Conservation (phyloP, 345 rosid species). For the Pugionium dolabratum region DNA sequence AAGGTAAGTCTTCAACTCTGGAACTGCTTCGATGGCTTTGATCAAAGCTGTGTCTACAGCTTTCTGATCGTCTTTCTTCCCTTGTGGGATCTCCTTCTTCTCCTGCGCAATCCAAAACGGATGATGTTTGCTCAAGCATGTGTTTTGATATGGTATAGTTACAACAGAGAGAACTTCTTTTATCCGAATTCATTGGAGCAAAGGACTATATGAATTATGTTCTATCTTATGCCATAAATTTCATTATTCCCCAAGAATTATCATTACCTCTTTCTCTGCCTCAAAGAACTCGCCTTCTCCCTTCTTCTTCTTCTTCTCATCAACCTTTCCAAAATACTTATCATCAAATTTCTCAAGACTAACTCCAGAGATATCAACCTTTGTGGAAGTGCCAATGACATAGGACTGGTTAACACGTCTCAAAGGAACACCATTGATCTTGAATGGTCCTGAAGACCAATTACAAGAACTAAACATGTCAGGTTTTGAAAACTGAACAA, state of each 20-base stretch:
- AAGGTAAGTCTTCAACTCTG: slow-evolving; percentile 69
- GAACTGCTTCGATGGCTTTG: slow-evolving; percentile 64
- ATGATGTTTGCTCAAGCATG: not conserved
- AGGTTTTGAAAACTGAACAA: not conserved
- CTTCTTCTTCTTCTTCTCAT: slow-evolving; percentile 67
- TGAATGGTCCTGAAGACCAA: slow-evolving; percentile 57
- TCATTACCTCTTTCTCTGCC: slow-evolving; percentile 61
- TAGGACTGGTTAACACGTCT: slow-evolving; percentile 67
- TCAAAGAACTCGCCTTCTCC: slow-evolving; percentile 82
- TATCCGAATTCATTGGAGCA: not conserved
- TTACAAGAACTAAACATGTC: too few relatives aligned
- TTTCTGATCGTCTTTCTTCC: slow-evolving; percentile 85
- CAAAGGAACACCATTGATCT: slow-evolving; percentile 25
- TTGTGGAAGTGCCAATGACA: slow-evolving; percentile 43
- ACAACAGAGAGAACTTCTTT: too few relatives aligned
- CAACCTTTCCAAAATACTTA: slow-evolving; percentile 66
- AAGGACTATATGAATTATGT: not conserved
- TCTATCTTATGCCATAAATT: too few relatives aligned
- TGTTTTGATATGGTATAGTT: not conserved
- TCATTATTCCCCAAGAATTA: too few relatives aligned
- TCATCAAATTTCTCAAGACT: slow-evolving; percentile 63
- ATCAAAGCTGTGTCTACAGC: slow-evolving; percentile 59
- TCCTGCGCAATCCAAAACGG: slow-evolving; percentile 46
- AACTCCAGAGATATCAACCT: slow-evolving; percentile 50
- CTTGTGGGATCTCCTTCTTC: slow-evolving; percentile 60